phyloP scores from a whole-genome alignment of 1,284 basidiomycete species.

The Microbotryomycetes sp. region DNA sequence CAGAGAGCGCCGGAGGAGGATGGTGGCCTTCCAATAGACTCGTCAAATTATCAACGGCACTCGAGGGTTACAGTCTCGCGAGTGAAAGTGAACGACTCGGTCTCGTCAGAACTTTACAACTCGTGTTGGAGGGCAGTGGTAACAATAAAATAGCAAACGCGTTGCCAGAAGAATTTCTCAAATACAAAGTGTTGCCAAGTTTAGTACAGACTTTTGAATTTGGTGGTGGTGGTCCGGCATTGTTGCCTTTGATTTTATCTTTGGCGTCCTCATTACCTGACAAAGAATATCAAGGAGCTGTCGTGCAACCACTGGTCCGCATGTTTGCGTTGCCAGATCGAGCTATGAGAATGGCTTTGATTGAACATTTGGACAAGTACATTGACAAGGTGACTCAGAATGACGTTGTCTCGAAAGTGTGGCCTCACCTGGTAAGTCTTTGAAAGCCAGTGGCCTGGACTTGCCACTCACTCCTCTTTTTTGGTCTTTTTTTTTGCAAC shows the following conservation, averaged over 20 bases:
- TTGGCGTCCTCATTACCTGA: slow-evolving; percentile 57
- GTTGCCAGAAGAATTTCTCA: slow-evolving; percentile 80
- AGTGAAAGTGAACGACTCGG: slow-evolving; percentile 72
- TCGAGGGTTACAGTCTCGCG: slow-evolving; percentile 80
- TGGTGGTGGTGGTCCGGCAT: slow-evolving; percentile 57
- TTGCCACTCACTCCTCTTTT: too few species aligned
- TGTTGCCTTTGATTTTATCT: slow-evolving; percentile 66
- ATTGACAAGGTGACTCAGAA: slow-evolving; percentile 80
- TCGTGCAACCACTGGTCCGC: slow-evolving; percentile 72
- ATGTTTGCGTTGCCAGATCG: slow-evolving; percentile 82
- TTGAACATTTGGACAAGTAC: slow-evolving; percentile 79
- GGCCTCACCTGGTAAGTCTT: slow-evolving; percentile 73
- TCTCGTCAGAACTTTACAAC: slow-evolving; percentile 53
- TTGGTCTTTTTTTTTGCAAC: too few species aligned
- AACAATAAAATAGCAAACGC: slow-evolving; percentile 46
- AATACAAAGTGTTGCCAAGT: slow-evolving; percentile 79
- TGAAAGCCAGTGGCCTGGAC: slow-evolving; percentile 9
- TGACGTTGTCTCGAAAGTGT: slow-evolving; percentile 78
- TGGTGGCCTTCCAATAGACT: slow-evolving; percentile 83
- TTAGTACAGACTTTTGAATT: slow-evolving; percentile 76
- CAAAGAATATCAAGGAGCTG: slow-evolving; percentile 62
- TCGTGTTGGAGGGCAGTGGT: slow-evolving; percentile 9
- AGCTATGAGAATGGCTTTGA: slow-evolving; percentile 84
- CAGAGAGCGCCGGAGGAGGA: slow-evolving; percentile 55
- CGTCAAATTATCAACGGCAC: slow-evolving; percentile 72